Evolutionary conservation across 805 yeast genomes (phyloP).

Genomic region (Nakazawaea pomicola): DNA sequence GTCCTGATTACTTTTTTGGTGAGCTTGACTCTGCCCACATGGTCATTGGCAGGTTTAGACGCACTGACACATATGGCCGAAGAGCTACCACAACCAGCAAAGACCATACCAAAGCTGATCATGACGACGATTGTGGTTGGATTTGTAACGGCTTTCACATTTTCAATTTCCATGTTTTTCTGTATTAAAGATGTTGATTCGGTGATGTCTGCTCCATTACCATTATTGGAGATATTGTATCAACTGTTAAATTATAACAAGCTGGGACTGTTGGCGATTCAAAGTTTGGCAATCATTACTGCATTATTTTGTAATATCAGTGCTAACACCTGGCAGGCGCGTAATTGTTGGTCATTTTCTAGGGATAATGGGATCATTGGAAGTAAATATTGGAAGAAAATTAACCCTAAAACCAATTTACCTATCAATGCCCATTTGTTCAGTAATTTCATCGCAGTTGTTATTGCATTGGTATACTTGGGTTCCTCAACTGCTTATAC

Average conservation of each 20-base stretch:
- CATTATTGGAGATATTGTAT: conserved; percentile 14
- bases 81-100: conserved; percentile 25
- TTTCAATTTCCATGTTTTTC: conserved; percentile 25
- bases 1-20: conserved; percentile 24
- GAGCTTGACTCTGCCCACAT: conserved; percentile 18
- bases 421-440: conserved; percentile 19
- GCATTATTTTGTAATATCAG: conserved; percentile 10
- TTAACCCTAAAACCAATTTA: conserved; percentile 15
- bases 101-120: conserved; percentile 26
- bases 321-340: conserved; percentile 11
- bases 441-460: conserved; percentile 3
- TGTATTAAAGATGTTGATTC: conserved; percentile 20
- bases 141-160: conserved; percentile 23
- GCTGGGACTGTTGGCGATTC: conserved; percentile 13
- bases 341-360: conserved; percentile 9
- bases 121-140: conserved; percentile 23
- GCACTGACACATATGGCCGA: conserved; percentile 29
- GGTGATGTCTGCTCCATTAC: conserved; percentile 16
- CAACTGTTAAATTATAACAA: conserved; percentile 14
- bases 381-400: conserved; percentile 9
- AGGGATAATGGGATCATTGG: conserved; percentile 13
- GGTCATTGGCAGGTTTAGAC: conserved; percentile 20
- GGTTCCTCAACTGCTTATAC: conserved; percentile 13
- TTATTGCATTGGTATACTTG: conserved; percentile 6
- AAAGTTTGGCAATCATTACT: conserved; percentile 9